These are phyloP conservation scores for Chaetomium tenue DNA, from an alignment of 495 filamentous ascomycete species.

Conservation along the genomic window DNA sequence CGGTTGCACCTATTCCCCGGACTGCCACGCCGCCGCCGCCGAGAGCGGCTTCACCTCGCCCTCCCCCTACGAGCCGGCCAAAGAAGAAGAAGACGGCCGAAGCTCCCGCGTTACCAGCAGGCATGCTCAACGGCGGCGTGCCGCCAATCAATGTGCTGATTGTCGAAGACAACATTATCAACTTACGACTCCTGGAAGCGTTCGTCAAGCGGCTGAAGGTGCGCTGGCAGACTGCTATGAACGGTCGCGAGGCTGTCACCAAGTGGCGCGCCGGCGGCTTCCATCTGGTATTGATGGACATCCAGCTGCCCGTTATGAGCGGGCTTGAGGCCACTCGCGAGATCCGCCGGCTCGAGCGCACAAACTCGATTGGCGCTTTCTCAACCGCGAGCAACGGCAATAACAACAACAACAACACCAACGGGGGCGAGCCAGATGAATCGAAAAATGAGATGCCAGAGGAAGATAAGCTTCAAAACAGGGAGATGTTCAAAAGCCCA, in stretches of 20 bases:
- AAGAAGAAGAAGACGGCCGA: conserved; percentile 59
- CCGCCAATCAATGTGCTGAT: conserved; percentile 97
- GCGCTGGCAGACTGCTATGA: conserved; percentile 95
- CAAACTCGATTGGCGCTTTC: conserved; percentile 89
- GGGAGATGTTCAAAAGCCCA: conserved; percentile 83
- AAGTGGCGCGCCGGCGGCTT: conserved; percentile 96
- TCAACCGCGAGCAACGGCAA: conserved; percentile 36
- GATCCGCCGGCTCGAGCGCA: conserved; percentile 82
- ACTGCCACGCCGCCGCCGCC: conserved; percentile 60
- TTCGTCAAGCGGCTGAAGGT: conserved; percentile 97
- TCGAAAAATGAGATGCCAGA: conserved; percentile 40
- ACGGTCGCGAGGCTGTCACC: conserved; percentile 83
- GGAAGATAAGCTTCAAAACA: conserved; percentile 67
- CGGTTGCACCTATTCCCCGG: conserved; percentile 16
- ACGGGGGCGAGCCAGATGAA: conserved; percentile 37
- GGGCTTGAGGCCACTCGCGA: conserved; percentile 96
- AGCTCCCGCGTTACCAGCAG: conserved; percentile 54
- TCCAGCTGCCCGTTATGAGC: conserved; percentile 96
- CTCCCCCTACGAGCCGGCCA: conserved; percentile 37
- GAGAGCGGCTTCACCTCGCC: conserved; percentile 59
- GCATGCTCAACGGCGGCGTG: conserved; percentile 77
- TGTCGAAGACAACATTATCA: conserved; percentile 98
- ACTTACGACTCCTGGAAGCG: conserved; percentile 84
- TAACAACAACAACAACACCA: conserved; percentile 8
- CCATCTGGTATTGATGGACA: conserved; percentile 97